These are phyloP conservation scores for Backusella parvicylindrica DNA, from an alignment of 192 early-diverging fungal species.

Conservation along the genomic window DNA sequence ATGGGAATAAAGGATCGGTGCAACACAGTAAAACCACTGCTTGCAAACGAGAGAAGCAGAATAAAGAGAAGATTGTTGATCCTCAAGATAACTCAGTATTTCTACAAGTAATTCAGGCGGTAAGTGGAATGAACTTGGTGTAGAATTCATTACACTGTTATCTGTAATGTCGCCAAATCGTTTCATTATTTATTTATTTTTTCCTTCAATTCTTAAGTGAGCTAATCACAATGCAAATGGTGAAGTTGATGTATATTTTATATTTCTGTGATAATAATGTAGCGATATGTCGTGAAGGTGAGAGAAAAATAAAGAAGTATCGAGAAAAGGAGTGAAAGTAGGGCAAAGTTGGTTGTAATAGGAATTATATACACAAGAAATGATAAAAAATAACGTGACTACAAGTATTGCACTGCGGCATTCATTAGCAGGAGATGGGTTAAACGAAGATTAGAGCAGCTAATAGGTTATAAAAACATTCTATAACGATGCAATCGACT, in stretches of 20 bases:
- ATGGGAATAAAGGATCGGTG: slow-evolving; percentile 32
- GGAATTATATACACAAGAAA: not conserved
- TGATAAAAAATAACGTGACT: not conserved
- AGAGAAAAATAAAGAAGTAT: not conserved
- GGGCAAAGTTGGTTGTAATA: not conserved
- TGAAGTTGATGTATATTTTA: not conserved
- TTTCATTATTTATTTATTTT: not conserved
- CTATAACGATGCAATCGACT: too few species aligned
- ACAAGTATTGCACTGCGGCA: not conserved
- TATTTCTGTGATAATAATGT: not conserved
- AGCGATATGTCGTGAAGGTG: not conserved
- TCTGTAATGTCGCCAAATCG: not conserved
- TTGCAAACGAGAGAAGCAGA: slow-evolving; percentile 32
- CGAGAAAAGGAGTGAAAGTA: not conserved
- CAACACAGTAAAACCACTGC: slow-evolving; percentile 43
- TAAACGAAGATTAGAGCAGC: too few species aligned
- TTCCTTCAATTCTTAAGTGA: not conserved
- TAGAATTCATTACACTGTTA: not conserved
- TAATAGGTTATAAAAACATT: too few species aligned
- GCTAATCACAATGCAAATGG: not conserved
- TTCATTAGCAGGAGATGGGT: not conserved
- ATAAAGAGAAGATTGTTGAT: slow-evolving; percentile 28
- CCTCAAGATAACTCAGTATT: slow-evolving; percentile 32
- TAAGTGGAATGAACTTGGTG: slow-evolving; percentile 8
- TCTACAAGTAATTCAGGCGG: slow-evolving; percentile 41